Conservation (phyloP, 441 rosid genomes). For the Lepidium campestre region DNA sequence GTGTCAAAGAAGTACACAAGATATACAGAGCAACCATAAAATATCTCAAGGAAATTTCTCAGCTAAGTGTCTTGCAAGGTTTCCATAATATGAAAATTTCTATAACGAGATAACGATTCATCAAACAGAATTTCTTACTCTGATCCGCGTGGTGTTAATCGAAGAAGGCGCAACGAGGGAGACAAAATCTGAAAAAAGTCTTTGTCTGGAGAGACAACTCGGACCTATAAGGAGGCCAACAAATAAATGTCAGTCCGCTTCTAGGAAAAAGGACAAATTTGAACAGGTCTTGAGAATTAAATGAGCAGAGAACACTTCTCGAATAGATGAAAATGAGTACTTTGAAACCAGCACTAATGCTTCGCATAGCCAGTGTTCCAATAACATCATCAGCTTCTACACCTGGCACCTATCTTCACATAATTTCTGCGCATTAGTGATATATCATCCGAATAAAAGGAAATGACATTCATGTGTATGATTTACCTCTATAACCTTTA, state of each 20-base stretch:
- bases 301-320: constrained; percentile 3
- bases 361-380: constrained; percentile 84
- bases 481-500: constrained; percentile 91
- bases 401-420: constrained; percentile 72
- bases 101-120: neutral
- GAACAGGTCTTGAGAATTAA: neutral
- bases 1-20: neutral
- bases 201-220: constrained; percentile 98
- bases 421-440: constrained; percentile 23
- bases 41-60: neutral
- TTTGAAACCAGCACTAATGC: constrained; percentile 78
- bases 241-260: constrained; percentile 2
- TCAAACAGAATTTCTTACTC: constrained; percentile 39
- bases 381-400: constrained; percentile 99
- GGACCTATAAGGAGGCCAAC: constrained; percentile 50
- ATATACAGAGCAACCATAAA: neutral
- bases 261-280: neutral
- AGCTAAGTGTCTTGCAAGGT: neutral
- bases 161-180: constrained; percentile 89
- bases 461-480: neutral
- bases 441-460: constrained; percentile 12
- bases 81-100: neutral
- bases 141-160: constrained; percentile 82
- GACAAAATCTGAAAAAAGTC: constrained; percentile 96
- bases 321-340: constrained; percentile 30